Evolutionary conservation across 352 stramenopile species (phyloP), one percentile per base, ranked within the genome.

Genomic region (Pythium vanterpoolii): DNA sequence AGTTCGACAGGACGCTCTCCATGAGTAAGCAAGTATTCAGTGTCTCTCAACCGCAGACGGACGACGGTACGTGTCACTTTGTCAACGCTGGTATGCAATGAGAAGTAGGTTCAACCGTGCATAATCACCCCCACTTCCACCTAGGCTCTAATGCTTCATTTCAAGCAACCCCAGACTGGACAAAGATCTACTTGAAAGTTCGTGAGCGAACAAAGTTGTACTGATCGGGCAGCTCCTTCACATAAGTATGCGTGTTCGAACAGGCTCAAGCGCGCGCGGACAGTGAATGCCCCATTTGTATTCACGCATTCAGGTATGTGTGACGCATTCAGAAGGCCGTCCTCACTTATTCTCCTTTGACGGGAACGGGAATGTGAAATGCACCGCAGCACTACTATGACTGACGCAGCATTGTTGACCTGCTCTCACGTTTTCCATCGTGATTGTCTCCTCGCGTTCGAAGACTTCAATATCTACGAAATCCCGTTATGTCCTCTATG

Each of bases 401-500:
- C 49, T 8, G 68, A 67, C n/a, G 75, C 77, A 6, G 60, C 68
- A 18, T 59, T 96, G 24, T 66, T 96, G 50, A 96, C 76, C 56
- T 96, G 86, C 52, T 86, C 82, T 40, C 86, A 96, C 36, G 50
- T 73, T 8, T 91, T 96, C 56, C 86, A 96, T 57, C 38, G 68
- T 19, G 73, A 78, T 34, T 96, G 86, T 40, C 71, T 96, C 4
- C 60, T 51, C 9, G 83, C 86, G 5, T 96, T 96, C 54, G 86
- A 94, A 57, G 64, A 86, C 38, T 96, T 96, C 55, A 93, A 87
- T 68, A 90, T 94, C 64, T 93, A 93, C 68, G 83, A 92, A 53
- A 66, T 89, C 23, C 67, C 76, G 11, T 58, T 90, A 5, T 96
- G 84, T 46, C 84, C 86, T 6, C 75, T 96, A 13, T 96, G 87